Base-by-base conservation (phyloP, 2,329 filamentous ascomycete genomes). In the Rosellinia necatrix region DNA sequence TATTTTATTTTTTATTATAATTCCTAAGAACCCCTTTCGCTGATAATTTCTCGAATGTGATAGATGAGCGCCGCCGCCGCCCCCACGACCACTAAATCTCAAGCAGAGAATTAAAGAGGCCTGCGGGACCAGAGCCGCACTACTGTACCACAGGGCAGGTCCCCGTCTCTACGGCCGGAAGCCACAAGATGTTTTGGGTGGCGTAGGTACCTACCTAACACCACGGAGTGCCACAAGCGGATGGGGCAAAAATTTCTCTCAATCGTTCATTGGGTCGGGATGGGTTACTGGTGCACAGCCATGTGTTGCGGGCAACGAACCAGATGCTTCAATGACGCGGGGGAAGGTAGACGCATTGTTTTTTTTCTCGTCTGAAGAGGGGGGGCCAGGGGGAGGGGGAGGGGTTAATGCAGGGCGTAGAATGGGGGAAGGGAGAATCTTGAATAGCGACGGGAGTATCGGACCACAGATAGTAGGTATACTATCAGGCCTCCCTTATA, bases 41-140 rank as follows among this genome's bases (percentile, higher is more conserved):
- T 78, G 75, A 78, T 68, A 65, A 61, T 67, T 63, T 69, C 61
- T 58, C n/a, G 57, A 53, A 66, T 72, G 70, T 74, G 71, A 73
- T 71, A 79, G 76, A 78, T 66, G 68, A 64, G 52, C 68, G 59
- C 66, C 73, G 68, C 61, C 74, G 72, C 62, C 76, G 71, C 68
- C 71, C 60, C 64, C 67, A 64, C 64, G 62, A 68, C 50, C 58
- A 65, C 41, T 51, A 51, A 29, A 43, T 25, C 22, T 12, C 19
- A 19, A 44, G 30, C 35, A 17, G 15, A 21, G 6, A 59, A 24
- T 38, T 42, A 47, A 47, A 37, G 29, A 46, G 30, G 19, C 15
- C 22, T 25, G n/a, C 22, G 38, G 17, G 40, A 17, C 32, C 34
- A 53, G 3, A 40, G 15, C 38, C n/a, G n/a, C n/a, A n/a, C n/a